Evolutionary conservation across 345 rosid genomes (phyloP).

Genomic region (Bruguiera gymnorhiza): DNA sequence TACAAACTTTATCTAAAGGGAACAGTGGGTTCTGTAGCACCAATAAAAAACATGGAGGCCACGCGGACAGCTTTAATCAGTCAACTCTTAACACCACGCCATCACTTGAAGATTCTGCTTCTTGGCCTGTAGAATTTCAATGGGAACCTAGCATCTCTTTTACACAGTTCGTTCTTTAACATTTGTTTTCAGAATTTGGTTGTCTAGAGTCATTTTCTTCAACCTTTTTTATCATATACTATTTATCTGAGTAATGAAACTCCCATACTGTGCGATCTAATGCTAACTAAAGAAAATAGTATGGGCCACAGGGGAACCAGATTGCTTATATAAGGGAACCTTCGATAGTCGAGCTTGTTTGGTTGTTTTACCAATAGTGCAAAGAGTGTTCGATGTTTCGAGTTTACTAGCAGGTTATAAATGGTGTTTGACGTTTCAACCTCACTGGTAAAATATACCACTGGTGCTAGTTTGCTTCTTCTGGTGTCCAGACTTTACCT

Average conservation of each 20-base stretch:
- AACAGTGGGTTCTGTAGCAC: conserved; percentile 52
- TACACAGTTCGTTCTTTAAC: not conserved
- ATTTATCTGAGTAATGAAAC: not conserved
- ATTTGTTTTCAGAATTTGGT: not conserved
- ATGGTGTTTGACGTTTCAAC: conserved; percentile 44
- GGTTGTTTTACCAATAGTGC: conserved; percentile 31
- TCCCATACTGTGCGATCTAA: too few relatives aligned
- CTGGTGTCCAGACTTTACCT: conserved; percentile 26
- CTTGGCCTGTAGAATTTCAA: conserved; percentile 11
- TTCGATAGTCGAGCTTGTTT: conserved; percentile 27
- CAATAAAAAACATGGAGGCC: not conserved
- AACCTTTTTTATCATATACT: not conserved
- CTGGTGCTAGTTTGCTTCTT: conserved; percentile 27
- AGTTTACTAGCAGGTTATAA: conserved; percentile 7
- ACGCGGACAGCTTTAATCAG: conserved; percentile 19
- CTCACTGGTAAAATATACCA: conserved; percentile 24
- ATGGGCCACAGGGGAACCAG: conserved; percentile 33
- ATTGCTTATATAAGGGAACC: conserved; percentile 41
- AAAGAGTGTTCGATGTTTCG: not conserved
- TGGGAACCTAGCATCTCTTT: conserved; percentile 24
- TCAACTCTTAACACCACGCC: conserved; percentile 16
- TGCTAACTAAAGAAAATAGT: not conserved
- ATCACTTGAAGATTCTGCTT: conserved; percentile 33
- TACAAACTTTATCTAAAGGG: conserved; percentile 8
- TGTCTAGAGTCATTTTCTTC: not conserved